Conservation (phyloP, 2,329 filamentous ascomycete genomes). For the Onygena corvina region DNA sequence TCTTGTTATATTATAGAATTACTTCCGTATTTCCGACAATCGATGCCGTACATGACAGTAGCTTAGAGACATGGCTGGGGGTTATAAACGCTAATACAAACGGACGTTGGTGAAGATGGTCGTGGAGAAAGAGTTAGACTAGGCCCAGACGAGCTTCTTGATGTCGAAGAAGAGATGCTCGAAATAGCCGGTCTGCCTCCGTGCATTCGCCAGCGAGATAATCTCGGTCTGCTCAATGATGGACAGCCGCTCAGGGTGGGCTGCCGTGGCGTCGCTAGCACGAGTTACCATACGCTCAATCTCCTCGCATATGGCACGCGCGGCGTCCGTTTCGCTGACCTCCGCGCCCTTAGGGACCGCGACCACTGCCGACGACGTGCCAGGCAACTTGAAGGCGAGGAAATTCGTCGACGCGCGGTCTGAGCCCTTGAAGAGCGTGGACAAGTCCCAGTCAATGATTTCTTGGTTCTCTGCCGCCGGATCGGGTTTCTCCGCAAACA, state of each 20-base stretch:
- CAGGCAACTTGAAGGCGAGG: constrained; percentile 34
- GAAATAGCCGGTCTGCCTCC: constrained; percentile 70
- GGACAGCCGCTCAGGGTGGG: constrained; percentile 27
- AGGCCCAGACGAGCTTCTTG: constrained; percentile 85
- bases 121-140: constrained; percentile 11
- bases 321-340: constrained; percentile 42
- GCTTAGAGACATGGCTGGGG: too few species aligned
- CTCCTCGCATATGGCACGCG: constrained; percentile 58
- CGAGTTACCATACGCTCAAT: constrained; percentile 56
- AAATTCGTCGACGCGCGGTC: constrained; percentile 25
- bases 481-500: constrained; percentile 39
- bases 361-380: constrained; percentile 22
- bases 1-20: neutral
- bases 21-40: neutral
- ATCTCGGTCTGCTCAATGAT: constrained; percentile 54
- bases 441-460: constrained; percentile 29
- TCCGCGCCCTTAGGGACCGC: constrained; percentile 16
- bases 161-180: constrained; percentile 81
- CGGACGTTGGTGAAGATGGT: neutral
- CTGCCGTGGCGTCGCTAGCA: constrained; percentile 23
- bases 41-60: too few species aligned
- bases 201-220: constrained; percentile 73
- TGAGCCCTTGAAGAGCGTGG: constrained; percentile 30
- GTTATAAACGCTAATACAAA: too few species aligned
- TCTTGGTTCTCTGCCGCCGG: constrained; percentile 4